Base-by-base conservation (phyloP, 768 basidiomycete species). In the Termitomyces sp. region DNA sequence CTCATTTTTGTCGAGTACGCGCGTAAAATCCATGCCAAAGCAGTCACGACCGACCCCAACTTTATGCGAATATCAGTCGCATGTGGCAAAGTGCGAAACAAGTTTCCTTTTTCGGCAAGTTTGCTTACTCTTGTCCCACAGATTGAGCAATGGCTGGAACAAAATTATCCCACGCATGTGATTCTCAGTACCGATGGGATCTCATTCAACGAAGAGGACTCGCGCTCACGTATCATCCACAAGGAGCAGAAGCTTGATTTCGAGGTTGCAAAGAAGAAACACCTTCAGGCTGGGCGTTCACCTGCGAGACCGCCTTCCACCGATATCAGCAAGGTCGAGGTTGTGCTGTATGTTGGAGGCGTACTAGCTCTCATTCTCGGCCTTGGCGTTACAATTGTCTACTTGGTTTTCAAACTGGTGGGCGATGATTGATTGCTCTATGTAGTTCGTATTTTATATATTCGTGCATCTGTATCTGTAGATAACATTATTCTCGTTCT, bases 101-200 rank as follows among this genome's bases (percentile, higher is more conserved):
- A 2, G 11, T 8, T 56, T 48, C 35, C 44, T 34, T n/a, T 23
- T 40, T 1, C 17, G 56, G 54, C 46, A 37, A 62, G 25, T 59
- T 59, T 50, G 59, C 52, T 16, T 10, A 47, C 59, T 57, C 61
- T 30, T n/a, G 5, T 9, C 32, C 39, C 7, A 39, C 64, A 87
- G 92, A 91, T 98, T 68, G 95, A 98, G 64, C 84, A 86, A 72
- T 98, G 96, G 96, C 85, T 76, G 56, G 96, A 98, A 71, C 89
- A 86, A 63, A 79, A 95, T 70, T 99, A 91, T 74, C 96, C 96
- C 2, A 91, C 94, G 3, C 97, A 96, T 76, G 82, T 99, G 43
- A 68, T 69, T 5, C 61, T 81, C 63, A 48, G 59, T 57, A 46
- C 64, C 58, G 54, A 64, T 56, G 51, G 63, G 46, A 41, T 61